Percentiles rank a stretch among this genome's conserved stretches.
Conservation (phyloP, 495 filamentous ascomycete species). For the Podospora appendiculata region DNA sequence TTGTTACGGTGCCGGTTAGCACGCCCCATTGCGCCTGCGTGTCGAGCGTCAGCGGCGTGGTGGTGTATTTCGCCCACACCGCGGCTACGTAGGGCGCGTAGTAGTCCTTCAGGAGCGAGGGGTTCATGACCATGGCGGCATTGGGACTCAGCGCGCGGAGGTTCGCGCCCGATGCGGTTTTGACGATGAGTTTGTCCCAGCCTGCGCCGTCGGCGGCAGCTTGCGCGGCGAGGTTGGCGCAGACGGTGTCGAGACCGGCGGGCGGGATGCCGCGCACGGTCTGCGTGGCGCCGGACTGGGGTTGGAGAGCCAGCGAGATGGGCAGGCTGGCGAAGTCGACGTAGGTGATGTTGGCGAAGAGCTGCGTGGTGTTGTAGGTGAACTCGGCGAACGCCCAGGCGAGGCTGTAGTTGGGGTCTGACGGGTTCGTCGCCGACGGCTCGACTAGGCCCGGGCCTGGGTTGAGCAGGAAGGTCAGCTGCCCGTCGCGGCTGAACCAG, state of each 20-base stretch:
- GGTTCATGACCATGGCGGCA: slow-evolving; percentile 41
- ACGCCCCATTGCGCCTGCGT: slow-evolving; percentile 48
- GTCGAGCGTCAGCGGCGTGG: slow-evolving; percentile 46
- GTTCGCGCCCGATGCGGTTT: slow-evolving; percentile 19
- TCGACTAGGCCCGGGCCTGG: slow-evolving; percentile 63
- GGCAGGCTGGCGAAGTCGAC: slow-evolving; percentile 69
- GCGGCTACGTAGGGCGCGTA: slow-evolving; percentile 54
- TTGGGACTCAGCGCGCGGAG: slow-evolving; percentile 63
- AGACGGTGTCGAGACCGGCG: slow-evolving; percentile 49
- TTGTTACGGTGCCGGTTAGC: slow-evolving; percentile 41
- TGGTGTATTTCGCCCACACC: slow-evolving; percentile 55
- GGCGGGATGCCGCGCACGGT: slow-evolving; percentile 51
- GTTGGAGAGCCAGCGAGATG: slow-evolving; percentile 54
- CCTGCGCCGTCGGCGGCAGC: slow-evolving; percentile 44
- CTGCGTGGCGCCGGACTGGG: slow-evolving; percentile 39
- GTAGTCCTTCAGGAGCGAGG: slow-evolving; percentile 49
- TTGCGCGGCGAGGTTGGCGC: slow-evolving; percentile 45
- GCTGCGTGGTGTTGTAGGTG: slow-evolving; percentile 57
- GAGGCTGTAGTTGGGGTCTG: slow-evolving; percentile 58
- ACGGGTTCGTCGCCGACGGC: slow-evolving; percentile 57
- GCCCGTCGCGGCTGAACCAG: slow-evolving; percentile 57
- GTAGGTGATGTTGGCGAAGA: slow-evolving; percentile 68
- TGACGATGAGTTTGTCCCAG: slow-evolving; percentile 59
- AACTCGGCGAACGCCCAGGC: slow-evolving; percentile 68
- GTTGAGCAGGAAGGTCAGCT: slow-evolving; percentile 63